phyloP scores from a whole-genome alignment of 2,329 filamentous ascomycete species.

The Hymenoscyphus repandus region DNA sequence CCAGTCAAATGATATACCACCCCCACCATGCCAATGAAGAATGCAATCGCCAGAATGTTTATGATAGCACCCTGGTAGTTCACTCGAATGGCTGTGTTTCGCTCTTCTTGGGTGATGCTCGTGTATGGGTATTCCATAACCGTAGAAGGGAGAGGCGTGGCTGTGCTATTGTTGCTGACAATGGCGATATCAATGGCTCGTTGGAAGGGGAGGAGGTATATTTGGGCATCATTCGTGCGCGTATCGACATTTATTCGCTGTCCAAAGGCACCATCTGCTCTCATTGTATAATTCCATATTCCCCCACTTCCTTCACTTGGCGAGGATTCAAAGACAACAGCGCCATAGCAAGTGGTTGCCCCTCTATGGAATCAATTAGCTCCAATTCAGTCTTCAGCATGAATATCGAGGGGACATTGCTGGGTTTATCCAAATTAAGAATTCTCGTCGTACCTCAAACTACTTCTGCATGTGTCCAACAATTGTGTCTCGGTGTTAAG shows the following conservation, averaged over 20 bases:
- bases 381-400: too few species aligned
- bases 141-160: slow-evolving; percentile 38
- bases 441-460: slow-evolving; percentile 32
- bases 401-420: too few species aligned
- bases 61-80: slow-evolving; percentile 70
- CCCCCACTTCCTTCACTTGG: slow-evolving; percentile 61
- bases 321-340: slow-evolving; percentile 69
- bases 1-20: slow-evolving; percentile 84
- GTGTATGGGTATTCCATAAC: slow-evolving; percentile 75
- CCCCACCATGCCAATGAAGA: slow-evolving; percentile 74
- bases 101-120: slow-evolving; percentile 60
- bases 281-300: slow-evolving; percentile 82
- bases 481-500: slow-evolving; percentile 53
- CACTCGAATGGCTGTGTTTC: slow-evolving; percentile 58
- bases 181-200: slow-evolving; percentile 73
- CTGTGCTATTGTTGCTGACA: slow-evolving; percentile 41
- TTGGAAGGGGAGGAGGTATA: slow-evolving; percentile 77
- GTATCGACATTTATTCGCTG: slow-evolving; percentile 57
- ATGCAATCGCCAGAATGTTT: slow-evolving; percentile 70
- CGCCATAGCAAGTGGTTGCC: slow-evolving; percentile 67
- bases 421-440: too few species aligned
- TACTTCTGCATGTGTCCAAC: slow-evolving; percentile 56
- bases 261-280: slow-evolving; percentile 68
- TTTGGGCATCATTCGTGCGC: slow-evolving; percentile 67
- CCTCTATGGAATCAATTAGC: slow-evolving; percentile 39